Evolutionary conservation across 495 filamentous ascomycete species (phyloP).

Genomic region (Aspergillus egyptiacus): DNA sequence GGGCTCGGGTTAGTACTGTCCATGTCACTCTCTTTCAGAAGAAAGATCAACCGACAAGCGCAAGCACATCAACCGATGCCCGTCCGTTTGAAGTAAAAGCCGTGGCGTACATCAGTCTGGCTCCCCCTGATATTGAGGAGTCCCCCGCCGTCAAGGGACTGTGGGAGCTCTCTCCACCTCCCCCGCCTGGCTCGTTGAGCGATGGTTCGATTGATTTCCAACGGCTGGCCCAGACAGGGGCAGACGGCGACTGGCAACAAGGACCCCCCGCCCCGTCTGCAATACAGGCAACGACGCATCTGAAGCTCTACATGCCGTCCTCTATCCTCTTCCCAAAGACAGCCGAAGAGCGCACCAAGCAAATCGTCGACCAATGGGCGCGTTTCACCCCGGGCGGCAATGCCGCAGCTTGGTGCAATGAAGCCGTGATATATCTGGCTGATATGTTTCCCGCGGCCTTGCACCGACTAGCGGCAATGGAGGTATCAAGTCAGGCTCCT

Average conservation of each 20-base stretch:
- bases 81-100: slow-evolving; percentile 30
- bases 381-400: slow-evolving; percentile 21
- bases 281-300: slow-evolving; percentile 35
- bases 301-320: slow-evolving; percentile 43
- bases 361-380: slow-evolving; percentile 54
- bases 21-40: slow-evolving; percentile 50
- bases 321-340: neutral
- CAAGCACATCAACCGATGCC: slow-evolving; percentile 22
- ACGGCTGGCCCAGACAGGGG: slow-evolving; percentile 25
- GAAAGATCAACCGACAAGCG: slow-evolving; percentile 2
- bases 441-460: slow-evolving; percentile 49
- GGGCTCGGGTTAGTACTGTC: slow-evolving; percentile 52
- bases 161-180: slow-evolving; percentile 35
- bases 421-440: slow-evolving; percentile 41
- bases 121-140: slow-evolving; percentile 41
- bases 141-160: slow-evolving; percentile 36
- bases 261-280: slow-evolving; percentile 26
- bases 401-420: slow-evolving; percentile 31
- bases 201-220: neutral
- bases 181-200: slow-evolving; percentile 21
- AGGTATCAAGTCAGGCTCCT: slow-evolving; percentile 20
- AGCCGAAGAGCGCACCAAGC: slow-evolving; percentile 26
- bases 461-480: slow-evolving; percentile 23
- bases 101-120: slow-evolving; percentile 51
- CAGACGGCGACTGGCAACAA: slow-evolving; percentile 9